Base-by-base conservation (phyloP, 2,329 filamentous ascomycete species). In the Aspergillus arachidicola region DNA sequence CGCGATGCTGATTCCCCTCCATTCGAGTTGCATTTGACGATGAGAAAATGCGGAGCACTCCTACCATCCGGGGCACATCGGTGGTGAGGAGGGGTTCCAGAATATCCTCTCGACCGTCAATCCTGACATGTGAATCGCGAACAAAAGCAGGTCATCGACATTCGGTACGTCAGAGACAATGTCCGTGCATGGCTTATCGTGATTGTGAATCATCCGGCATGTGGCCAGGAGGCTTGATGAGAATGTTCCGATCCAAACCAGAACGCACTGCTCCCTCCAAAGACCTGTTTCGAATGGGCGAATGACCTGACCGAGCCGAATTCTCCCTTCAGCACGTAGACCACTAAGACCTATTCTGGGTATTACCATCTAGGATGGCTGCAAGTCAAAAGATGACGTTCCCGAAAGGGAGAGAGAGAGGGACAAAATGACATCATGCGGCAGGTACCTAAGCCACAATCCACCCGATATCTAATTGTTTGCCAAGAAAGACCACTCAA, bases 141-240 rank as follows among this genome's bases (percentile, higher is more conserved):
- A 53, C 28, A 38, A 36, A 55, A 56, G 48, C 54, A 61, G 41
- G 61, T 41, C 60, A 56, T 50, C 26, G 57, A 45, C 50, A n/a
- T 45, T 38, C 26, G 26, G 28, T 57, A 64, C 60, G 51, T 58
- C 45, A 59, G 57, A 30, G 30, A 56, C 16, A 28, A 19, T 36
- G 58, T 58, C 54, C 46, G 57, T 63, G 61, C 61, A 62, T 60
- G 55, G 32, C 60, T 60, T 65, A 65, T 63, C 63, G 57, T 57
- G 51, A 14, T 54, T 41, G 58, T 54, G 55, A 58, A 59, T 61
- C 55, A 41, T 32, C 58, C 36, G 43, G 28, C 30, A 54, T 60
- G 61, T 43, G 57, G 28, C 23, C 46, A 46, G 28, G 45, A 56
- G 48, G 50, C 36, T 45, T 57, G 34, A 57, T 36, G 51, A 54